Percentiles rank a stretch among this genome's conserved stretches.
Evolutionary conservation across 345 rosid species (phyloP).

Genomic region (Brassica carinata): DNA sequence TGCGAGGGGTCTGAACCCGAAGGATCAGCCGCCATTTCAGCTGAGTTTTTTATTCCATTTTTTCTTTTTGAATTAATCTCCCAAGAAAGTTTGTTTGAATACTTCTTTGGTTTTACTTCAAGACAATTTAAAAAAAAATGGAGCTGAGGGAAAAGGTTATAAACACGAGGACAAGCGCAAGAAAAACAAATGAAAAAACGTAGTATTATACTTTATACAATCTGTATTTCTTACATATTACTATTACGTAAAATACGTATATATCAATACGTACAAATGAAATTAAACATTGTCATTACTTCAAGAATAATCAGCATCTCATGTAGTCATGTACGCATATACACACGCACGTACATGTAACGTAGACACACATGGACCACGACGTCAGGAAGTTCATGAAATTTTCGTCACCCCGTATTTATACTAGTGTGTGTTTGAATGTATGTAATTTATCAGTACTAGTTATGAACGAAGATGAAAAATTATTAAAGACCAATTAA

Average conservation of each 20-base stretch:
- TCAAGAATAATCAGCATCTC: slow-evolving; percentile 3
- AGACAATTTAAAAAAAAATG: background rate
- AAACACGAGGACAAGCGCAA: slow-evolving; percentile 32
- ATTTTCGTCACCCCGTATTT: background rate
- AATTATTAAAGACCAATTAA: slow-evolving; percentile 17
- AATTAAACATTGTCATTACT: background rate
- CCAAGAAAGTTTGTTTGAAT: slow-evolving; percentile 38
- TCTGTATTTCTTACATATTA: background rate
- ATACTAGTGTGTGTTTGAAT: background rate
- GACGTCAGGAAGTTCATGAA: background rate
- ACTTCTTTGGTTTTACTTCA: slow-evolving; percentile 20
- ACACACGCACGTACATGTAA: background rate
- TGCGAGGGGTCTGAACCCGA: slow-evolving; percentile 80
- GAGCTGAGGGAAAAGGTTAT: slow-evolving; percentile 27
- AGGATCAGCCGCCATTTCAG: slow-evolving; percentile 94
- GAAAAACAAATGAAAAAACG: background rate
- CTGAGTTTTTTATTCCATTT: slow-evolving; percentile 45
- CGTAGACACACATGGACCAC: slow-evolving; percentile 20
- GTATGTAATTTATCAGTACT: background rate
- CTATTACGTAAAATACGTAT: background rate
- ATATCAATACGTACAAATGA: background rate
- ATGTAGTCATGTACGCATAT: background rate
- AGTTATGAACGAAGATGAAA: slow-evolving; percentile 8
- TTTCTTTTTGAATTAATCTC: slow-evolving; percentile 42
- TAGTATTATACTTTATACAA: too few species aligned